phyloP scores from a whole-genome alignment of 2,329 filamentous ascomycete species.

The Neurospora sp. region DNA sequence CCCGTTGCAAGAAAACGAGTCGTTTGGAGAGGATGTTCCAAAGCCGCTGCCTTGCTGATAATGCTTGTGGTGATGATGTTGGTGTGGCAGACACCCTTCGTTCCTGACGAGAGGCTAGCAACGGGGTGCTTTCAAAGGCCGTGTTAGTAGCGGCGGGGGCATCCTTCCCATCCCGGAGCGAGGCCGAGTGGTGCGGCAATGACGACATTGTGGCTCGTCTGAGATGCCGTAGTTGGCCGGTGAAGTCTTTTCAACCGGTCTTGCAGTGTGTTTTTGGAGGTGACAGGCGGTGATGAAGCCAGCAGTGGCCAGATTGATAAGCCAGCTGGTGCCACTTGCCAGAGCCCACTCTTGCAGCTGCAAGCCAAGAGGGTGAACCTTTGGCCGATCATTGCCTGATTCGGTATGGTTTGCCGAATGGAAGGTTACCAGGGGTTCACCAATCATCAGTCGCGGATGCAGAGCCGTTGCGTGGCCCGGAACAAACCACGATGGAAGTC shows the following conservation, averaged over 20 bases:
- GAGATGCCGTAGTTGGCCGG: not conserved
- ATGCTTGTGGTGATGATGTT: not conserved
- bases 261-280: not conserved
- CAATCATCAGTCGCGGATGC: not conserved
- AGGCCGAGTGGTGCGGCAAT: not conserved
- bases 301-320: not conserved
- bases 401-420: not conserved
- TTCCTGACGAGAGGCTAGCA: not conserved
- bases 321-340: not conserved
- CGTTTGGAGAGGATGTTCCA: not conserved
- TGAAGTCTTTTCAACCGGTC: not conserved
- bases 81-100: not conserved
- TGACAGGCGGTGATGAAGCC: not conserved
- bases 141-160: not conserved
- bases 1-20: not conserved
- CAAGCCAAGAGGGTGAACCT: not conserved
- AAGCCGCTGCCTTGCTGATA: not conserved
- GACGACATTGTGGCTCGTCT: not conserved
- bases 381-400: not conserved
- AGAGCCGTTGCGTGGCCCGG: too few species aligned
- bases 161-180: not conserved
- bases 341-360: not conserved
- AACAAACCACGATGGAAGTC: too few species aligned
- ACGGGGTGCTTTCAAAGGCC: not conserved
- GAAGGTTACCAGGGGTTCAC: not conserved